A percentile compares a stretch with the other conserved stretches of the same genome.
Conservation (phyloP, 441 rosid species). For the Rhodomyrtus psidioides region DNA sequence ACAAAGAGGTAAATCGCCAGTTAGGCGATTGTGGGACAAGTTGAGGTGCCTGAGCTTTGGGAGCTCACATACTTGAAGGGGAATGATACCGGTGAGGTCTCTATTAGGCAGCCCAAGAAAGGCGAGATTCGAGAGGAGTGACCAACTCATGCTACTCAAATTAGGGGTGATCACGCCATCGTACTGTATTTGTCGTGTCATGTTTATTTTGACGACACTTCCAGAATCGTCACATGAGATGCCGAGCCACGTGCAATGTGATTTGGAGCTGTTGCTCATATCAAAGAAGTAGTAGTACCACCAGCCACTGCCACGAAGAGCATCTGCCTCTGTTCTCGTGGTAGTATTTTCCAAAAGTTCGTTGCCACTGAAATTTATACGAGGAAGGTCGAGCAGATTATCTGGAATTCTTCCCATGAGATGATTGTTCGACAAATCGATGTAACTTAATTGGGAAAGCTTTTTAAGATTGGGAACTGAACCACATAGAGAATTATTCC, state of each 20-base stretch:
- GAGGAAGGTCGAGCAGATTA: rapidly evolving
- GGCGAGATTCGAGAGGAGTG: neutral
- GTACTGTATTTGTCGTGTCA: no score
- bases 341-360: neutral
- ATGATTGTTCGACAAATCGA: neutral
- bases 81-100: rapidly evolving
- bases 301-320: neutral
- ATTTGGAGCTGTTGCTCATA: neutral
- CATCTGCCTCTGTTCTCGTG: neutral
- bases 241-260: neutral
- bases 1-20: neutral
- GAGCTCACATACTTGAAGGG: neutral
- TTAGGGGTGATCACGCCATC: no score
- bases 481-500: no score
- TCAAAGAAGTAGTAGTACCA: neutral
- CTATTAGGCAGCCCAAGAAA: neutral
- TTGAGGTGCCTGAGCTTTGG: neutral
- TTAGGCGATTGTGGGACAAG: neutral
- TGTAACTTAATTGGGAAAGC: no score
- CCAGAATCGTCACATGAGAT: neutral
- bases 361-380: neutral
- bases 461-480: no score
- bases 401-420: neutral
- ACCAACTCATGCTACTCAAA: neutral
- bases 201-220: neutral